Evolutionary conservation across 805 yeast genomes (phyloP).

Genomic region (Nakazawaea molendinolei): DNA sequence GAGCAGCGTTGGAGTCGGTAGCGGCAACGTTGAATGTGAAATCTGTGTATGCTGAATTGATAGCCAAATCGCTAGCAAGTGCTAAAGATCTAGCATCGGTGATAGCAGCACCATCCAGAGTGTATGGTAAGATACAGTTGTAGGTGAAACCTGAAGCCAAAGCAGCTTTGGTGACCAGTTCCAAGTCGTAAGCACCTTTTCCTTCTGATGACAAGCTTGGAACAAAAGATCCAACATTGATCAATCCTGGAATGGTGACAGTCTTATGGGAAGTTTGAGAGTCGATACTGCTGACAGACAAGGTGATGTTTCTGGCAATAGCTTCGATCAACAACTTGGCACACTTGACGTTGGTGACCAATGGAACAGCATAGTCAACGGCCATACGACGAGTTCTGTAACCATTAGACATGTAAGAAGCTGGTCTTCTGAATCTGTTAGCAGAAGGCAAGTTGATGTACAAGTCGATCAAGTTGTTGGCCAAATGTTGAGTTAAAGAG

Average conservation of each 20-base stretch:
- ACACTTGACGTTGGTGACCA: slow-evolving; percentile 95
- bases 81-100: slow-evolving; percentile 59
- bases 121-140: slow-evolving; percentile 71
- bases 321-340: slow-evolving; percentile 96
- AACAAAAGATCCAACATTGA: slow-evolving; percentile 73
- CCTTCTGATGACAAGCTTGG: slow-evolving; percentile 50
- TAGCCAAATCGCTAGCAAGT: slow-evolving; percentile 51
- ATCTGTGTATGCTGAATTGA: slow-evolving; percentile 69
- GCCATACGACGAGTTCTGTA: slow-evolving; percentile 99
- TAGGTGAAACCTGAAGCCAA: slow-evolving; percentile 86
- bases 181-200: slow-evolving; percentile 48
- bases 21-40: slow-evolving; percentile 81
- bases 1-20: slow-evolving; percentile 57
- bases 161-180: slow-evolving; percentile 60
- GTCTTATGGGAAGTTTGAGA: slow-evolving; percentile 88
- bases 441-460: slow-evolving; percentile 96
- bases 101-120: slow-evolving; percentile 55
- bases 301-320: slow-evolving; percentile 58
- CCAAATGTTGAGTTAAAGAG: slow-evolving; percentile 92
- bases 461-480: slow-evolving; percentile 91
- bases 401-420: slow-evolving; percentile 95
- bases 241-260: slow-evolving; percentile 76
- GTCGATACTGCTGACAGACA: slow-evolving; percentile 72
- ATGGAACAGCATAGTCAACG: slow-evolving; percentile 95
- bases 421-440: slow-evolving; percentile 97